phyloP scores from a whole-genome alignment of 768 basidiomycete species.

The Pleurotus citrinopileatus region DNA sequence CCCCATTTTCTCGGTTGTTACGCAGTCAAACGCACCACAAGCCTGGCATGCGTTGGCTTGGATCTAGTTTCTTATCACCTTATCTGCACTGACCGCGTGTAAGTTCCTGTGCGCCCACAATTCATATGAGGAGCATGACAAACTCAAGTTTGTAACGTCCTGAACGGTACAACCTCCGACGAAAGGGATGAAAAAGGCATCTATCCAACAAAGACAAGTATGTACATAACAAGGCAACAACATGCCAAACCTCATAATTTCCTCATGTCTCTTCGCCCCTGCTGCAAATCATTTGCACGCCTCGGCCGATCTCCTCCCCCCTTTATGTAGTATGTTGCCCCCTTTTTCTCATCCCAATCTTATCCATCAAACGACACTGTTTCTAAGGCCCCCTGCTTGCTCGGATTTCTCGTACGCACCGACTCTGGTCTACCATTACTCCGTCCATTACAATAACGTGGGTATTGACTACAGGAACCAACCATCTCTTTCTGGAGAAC shows the following conservation, averaged over 20 bases:
- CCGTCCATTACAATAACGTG: background rate
- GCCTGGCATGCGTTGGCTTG: background rate
- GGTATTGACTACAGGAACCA: background rate
- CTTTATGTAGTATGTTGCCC: background rate
- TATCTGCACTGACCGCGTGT: background rate
- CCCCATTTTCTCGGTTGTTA: too few species aligned
- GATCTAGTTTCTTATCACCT: background rate
- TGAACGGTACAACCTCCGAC: background rate
- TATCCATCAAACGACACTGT: background rate
- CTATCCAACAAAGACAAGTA: background rate
- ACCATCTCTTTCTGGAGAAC: background rate
- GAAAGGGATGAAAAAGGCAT: background rate
- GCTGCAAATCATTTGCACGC: background rate
- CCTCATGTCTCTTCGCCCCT: background rate
- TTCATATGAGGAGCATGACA: too few species aligned
- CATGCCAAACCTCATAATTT: background rate
- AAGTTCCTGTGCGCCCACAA: too few species aligned
- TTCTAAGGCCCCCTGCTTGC: too few species aligned
- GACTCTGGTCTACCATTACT: too few species aligned
- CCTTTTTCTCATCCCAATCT: background rate
- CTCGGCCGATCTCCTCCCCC: background rate
- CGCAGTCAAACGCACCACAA: too few species aligned
- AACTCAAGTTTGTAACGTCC: background rate
- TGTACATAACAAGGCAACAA: background rate
- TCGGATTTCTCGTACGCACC: too few species aligned